Conservation (phyloP, 129 eudicot genomes). For the Ambrosia artemisiifolia region DNA sequence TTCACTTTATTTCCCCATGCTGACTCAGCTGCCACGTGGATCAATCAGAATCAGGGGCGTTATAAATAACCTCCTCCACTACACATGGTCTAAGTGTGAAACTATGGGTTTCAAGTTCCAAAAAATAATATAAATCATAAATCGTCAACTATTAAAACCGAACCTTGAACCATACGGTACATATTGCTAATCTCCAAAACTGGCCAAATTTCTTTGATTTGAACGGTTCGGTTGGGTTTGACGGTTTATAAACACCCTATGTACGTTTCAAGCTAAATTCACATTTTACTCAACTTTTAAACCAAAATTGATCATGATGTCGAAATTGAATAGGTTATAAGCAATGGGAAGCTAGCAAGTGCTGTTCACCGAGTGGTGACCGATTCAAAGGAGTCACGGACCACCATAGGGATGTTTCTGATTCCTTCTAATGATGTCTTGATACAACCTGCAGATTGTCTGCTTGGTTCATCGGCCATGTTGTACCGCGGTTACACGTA, state of each 20-base stretch:
- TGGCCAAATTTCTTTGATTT: too few relatives aligned
- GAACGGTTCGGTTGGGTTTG: not conserved
- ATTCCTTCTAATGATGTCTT: conserved; percentile 41
- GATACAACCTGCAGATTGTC: conserved; percentile 37
- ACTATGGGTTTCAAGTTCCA: too few relatives aligned
- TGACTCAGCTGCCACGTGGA: too few relatives aligned
- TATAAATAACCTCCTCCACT: too few relatives aligned
- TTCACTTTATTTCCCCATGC: too few relatives aligned
- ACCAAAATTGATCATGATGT: not conserved
- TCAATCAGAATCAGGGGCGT: too few relatives aligned
- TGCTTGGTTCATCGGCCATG: conserved; percentile 4
- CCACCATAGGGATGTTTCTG: conserved; percentile 50
- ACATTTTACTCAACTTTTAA: not conserved
- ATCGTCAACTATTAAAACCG: too few relatives aligned
- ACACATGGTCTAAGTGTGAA: too few relatives aligned
- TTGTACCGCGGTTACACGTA: conserved; percentile 38
- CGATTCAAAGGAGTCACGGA: conserved; percentile 38
- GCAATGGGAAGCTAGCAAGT: conserved; percentile 56
- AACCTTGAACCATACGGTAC: too few relatives aligned
- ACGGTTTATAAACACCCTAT: not conserved
- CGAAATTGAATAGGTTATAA: conserved; percentile 43
- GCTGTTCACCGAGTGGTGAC: conserved; percentile 58
- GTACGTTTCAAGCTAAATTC: not conserved
- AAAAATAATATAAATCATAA: too few relatives aligned
- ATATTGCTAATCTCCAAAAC: too few relatives aligned